Percentiles rank a stretch among this genome's conserved stretches.
Evolutionary conservation across 176 grass and related monocot genomes (phyloP).

Genomic region (Dendrocalamus sinicus): DNA sequence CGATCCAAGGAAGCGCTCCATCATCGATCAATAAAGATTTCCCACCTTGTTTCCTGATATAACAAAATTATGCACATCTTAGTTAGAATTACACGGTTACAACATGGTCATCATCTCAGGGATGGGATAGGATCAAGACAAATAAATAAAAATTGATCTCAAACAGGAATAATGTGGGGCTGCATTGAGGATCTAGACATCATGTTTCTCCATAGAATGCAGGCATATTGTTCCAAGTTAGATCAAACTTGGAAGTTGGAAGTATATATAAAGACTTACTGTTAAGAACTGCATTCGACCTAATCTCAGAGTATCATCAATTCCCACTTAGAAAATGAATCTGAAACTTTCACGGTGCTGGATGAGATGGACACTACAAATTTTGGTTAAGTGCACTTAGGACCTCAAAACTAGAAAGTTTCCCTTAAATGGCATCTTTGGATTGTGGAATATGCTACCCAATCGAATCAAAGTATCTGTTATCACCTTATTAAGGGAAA

Average conservation of each 20-base stretch:
- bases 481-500: slow-evolving; percentile 9
- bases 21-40: slow-evolving; percentile 95
- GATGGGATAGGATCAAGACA: background rate
- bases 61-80: slow-evolving; percentile 21
- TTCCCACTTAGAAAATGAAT: background rate
- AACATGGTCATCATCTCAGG: slow-evolving; percentile 13
- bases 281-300: background rate
- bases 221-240: background rate
- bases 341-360: background rate
- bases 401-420: background rate
- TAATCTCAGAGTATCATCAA: background rate
- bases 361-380: background rate
- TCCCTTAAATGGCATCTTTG: background rate
- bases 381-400: background rate
- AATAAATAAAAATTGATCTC: background rate
- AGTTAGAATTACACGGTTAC: slow-evolving; percentile 17
- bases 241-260: background rate
- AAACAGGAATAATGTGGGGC: background rate
- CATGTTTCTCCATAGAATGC: background rate
- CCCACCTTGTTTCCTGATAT: slow-evolving; percentile 73
- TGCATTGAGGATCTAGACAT: slow-evolving; percentile 9
- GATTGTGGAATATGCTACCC: background rate
- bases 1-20: slow-evolving; percentile 92
- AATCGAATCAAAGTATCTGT: background rate
- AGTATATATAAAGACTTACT: background rate